Evolutionary conservation across 2,329 filamentous ascomycete species (phyloP).

Genomic region (Xylaria sp.): DNA sequence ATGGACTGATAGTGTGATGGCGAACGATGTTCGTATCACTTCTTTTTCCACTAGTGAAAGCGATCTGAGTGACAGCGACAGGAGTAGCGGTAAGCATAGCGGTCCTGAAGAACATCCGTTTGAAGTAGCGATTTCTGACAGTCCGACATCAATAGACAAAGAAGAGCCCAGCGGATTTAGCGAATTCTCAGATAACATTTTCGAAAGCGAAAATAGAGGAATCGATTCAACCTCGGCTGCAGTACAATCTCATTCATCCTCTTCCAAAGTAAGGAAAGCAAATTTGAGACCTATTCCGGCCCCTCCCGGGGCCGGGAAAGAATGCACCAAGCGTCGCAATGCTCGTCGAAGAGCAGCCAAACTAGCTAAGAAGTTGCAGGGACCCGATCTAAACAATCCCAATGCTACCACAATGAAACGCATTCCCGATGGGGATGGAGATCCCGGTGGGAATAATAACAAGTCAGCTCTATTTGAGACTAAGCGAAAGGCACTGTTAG

Average conservation of each 20-base stretch:
- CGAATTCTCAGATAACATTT: slow-evolving; percentile 24
- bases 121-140: background rate
- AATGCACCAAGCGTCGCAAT: slow-evolving; percentile 63
- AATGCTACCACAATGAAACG: background rate
- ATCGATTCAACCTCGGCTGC: slow-evolving; percentile 14
- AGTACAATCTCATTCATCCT: background rate
- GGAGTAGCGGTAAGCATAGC: slow-evolving; percentile 43
- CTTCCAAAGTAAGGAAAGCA: slow-evolving; percentile 7
- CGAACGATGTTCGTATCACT: background rate
- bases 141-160: slow-evolving; percentile 6
- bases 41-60: slow-evolving; percentile 34
- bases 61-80: slow-evolving; percentile 36
- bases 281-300: slow-evolving; percentile 36
- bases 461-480: slow-evolving; percentile 60
- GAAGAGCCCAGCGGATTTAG: slow-evolving; percentile 24
- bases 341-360: slow-evolving; percentile 58
- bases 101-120: slow-evolving; percentile 40
- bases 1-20: background rate
- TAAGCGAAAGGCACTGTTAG: slow-evolving; percentile 62
- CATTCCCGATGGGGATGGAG: slow-evolving; percentile 12
- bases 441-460: slow-evolving; percentile 33
- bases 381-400: background rate
- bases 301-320: slow-evolving; percentile 53
- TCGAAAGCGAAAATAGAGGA: slow-evolving; percentile 10
- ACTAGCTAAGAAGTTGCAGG: slow-evolving; percentile 45